Evolutionary conservation across 129 eudicot species (phyloP).

Genomic region (Escallonia rubra): DNA sequence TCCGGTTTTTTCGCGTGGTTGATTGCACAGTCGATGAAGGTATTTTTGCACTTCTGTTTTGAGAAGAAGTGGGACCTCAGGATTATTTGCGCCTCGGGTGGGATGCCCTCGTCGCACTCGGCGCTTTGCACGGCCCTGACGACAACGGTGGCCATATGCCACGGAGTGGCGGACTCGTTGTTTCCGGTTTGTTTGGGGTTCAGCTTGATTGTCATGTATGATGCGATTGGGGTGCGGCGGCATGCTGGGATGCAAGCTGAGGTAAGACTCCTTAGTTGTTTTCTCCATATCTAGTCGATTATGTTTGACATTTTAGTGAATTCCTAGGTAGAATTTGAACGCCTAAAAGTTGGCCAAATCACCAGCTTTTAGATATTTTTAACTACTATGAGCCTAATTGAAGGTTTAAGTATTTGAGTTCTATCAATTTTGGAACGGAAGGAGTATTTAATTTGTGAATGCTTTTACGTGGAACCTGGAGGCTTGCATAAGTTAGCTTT

Average conservation of each 20-base stretch:
- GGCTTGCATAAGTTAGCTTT: too few species aligned
- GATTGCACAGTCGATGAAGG: constrained; percentile 69
- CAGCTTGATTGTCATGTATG: constrained; percentile 88
- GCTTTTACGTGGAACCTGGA: background rate
- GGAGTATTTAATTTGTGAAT: background rate
- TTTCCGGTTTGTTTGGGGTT: constrained; percentile 92
- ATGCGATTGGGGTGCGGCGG: constrained; percentile 88
- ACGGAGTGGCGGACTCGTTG: constrained; percentile 89
- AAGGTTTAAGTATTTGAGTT: background rate
- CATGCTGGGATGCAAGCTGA: constrained; percentile 98
- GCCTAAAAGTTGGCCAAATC: background rate
- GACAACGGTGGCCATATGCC: constrained; percentile 83
- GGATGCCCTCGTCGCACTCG: constrained; percentile 95
- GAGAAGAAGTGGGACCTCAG: constrained; percentile 80
- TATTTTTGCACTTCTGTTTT: constrained; percentile 67
- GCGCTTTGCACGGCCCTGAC: constrained; percentile 86
- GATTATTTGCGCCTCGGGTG: constrained; percentile 77
- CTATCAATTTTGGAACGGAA: background rate
- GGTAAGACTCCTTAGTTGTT: constrained; percentile 30
- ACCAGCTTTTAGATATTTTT: background rate
- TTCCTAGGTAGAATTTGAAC: background rate
- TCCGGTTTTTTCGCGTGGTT: constrained; percentile 72
- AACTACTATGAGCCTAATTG: too few species aligned
- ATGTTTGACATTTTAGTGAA: background rate
- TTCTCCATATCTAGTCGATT: background rate